phyloP scores from a whole-genome alignment of 306 rosid genomes.

The Cucumis hystrix region DNA sequence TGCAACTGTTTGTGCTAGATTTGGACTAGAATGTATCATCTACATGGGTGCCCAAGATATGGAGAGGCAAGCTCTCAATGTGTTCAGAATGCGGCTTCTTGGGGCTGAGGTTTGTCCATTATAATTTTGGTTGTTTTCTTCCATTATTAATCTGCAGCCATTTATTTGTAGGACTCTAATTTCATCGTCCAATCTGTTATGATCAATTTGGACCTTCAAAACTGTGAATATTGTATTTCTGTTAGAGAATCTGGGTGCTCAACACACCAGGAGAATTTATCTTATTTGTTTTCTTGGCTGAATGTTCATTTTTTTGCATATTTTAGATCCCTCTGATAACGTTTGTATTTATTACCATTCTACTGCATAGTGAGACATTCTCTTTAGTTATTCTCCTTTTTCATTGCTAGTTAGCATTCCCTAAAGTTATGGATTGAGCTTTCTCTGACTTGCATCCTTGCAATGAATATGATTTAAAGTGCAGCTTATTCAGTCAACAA shows the following conservation, averaged over 20 bases:
- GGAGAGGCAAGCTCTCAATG: constrained; percentile 95
- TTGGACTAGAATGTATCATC: constrained; percentile 74
- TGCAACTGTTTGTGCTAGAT: constrained; percentile 93
- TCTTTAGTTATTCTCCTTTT: not conserved
- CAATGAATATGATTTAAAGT: not conserved
- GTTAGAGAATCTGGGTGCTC: not conserved
- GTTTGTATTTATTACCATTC: not conserved
- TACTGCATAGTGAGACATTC: not conserved
- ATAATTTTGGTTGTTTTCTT: constrained; percentile 1
- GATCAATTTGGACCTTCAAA: not conserved
- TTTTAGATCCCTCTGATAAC: not conserved
- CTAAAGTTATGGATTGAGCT: not conserved
- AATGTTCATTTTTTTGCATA: not conserved
- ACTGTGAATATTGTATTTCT: not conserved
- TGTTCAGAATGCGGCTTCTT: constrained; percentile 90
- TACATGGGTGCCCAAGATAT: constrained; percentile 98
- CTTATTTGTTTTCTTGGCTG: not conserved
- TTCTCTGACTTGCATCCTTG: not conserved
- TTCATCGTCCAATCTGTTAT: not conserved
- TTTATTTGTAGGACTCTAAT: not conserved
- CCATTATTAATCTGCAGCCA: not conserved
- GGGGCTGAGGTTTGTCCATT: constrained; percentile 79
- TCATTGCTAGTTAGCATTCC: not conserved
- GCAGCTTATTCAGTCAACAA: not conserved
- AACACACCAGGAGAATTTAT: not conserved